These are phyloP conservation scores for Puccinellia tenuiflora DNA, from an alignment of 176 grass and related monocot genomes.

Conservation along the genomic window DNA sequence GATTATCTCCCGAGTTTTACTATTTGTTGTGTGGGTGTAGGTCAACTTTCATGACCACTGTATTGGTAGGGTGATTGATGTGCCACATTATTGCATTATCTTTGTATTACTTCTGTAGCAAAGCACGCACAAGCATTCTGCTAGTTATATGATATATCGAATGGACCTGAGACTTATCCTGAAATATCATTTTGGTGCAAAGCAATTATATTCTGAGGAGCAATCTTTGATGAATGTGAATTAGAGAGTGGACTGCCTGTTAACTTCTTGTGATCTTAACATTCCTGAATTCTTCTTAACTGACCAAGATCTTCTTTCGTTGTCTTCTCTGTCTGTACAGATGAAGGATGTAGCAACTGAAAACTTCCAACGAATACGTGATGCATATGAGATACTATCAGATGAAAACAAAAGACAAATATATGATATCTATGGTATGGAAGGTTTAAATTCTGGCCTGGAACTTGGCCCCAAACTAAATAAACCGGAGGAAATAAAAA, in stretches of 20 bases:
- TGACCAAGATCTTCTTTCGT: constrained; percentile 17
- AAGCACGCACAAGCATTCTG: background rate
- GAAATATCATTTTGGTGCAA: background rate
- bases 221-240: background rate
- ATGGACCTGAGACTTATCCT: background rate
- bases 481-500: constrained; percentile 90
- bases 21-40: background rate
- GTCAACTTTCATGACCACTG: background rate
- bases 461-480: constrained; percentile 90
- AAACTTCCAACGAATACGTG: constrained; percentile 87
- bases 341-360: constrained; percentile 97
- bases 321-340: constrained; percentile 39
- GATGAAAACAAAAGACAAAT: constrained; percentile 91
- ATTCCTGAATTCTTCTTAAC: constrained; percentile 1
- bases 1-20: background rate
- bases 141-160: background rate
- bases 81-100: background rate
- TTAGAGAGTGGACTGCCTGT: background rate
- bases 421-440: constrained; percentile 99
- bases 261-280: background rate
- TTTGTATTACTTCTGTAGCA: background rate
- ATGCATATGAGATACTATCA: constrained; percentile 82
- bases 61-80: background rate
- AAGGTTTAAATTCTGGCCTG: constrained; percentile 84
- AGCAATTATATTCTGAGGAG: background rate